Percentiles rank a stretch among this genome's conserved stretches.
Conservation (phyloP, 2,329 filamentous ascomycete species). For the Alternaria sp. region DNA sequence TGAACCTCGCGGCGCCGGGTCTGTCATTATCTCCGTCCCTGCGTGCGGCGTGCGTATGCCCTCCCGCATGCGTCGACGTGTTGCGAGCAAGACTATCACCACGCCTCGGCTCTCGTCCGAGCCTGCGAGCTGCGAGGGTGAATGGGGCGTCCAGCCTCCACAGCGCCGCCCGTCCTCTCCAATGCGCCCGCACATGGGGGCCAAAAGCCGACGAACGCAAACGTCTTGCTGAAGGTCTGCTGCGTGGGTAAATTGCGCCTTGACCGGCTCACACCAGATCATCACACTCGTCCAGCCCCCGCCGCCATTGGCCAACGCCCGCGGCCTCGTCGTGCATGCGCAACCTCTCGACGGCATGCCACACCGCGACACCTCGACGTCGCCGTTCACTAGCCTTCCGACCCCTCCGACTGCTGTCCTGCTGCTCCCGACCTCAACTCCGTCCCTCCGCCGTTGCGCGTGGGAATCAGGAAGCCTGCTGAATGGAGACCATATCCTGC, state of each 20-base stretch:
- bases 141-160: background rate
- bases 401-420: constrained; percentile 3
- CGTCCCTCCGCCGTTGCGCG: background rate
- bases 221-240: background rate
- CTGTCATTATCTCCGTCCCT: constrained; percentile 28
- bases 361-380: constrained; percentile 25
- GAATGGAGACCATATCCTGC: constrained; percentile 30
- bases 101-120: constrained; percentile 12
- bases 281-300: constrained; percentile 5
- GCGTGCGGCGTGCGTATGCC: constrained; percentile 14
- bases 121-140: background rate
- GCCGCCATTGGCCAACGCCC: constrained; percentile 20
- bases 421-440: background rate
- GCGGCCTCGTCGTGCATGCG: constrained; percentile 30
- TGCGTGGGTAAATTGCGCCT: constrained; percentile 14
- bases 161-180: background rate
- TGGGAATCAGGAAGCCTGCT: constrained; percentile 23
- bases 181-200: constrained; percentile 11
- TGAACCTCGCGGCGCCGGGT: constrained; percentile 19
- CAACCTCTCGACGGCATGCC: constrained; percentile 24
- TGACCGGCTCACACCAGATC: constrained; percentile 16
- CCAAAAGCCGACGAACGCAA: constrained; percentile 5
- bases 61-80: background rate
- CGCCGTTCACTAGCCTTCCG: background rate
- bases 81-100: background rate